Conservation (phyloP, 768 basidiomycete genomes). For the Psilocybe azurescens region DNA sequence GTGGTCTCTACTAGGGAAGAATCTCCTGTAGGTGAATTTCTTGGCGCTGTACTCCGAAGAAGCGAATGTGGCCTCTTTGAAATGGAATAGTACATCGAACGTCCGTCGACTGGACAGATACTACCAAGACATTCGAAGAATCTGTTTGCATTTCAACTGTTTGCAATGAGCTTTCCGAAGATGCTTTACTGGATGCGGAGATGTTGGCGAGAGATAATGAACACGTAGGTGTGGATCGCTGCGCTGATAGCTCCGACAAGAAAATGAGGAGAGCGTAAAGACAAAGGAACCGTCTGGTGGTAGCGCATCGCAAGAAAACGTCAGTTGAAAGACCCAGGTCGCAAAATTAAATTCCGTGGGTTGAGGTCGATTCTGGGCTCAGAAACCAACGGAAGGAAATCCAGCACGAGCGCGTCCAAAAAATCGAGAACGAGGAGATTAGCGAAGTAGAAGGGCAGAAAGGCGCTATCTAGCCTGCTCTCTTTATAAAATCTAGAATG, state of each 20-base stretch:
- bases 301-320: conserved; percentile 18
- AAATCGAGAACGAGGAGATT: background rate
- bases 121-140: conserved; percentile 4
- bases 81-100: conserved; percentile 13
- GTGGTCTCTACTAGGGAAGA: background rate
- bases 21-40: background rate
- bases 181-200: conserved; percentile 15
- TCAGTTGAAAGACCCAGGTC: background rate
- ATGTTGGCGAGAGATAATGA: conserved; percentile 23
- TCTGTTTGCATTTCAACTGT: conserved; percentile 21
- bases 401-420: background rate
- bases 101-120: conserved; percentile 5
- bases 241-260: conserved; percentile 7
- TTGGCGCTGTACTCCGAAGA: conserved; percentile 14
- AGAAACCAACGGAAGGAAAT: background rate
- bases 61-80: conserved; percentile 24
- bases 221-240: conserved; percentile 22
- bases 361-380: background rate
- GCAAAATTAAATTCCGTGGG: background rate
- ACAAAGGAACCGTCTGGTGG: conserved; percentile 10
- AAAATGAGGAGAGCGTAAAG: conserved; percentile 4
- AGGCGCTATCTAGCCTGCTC: too few relatives aligned
- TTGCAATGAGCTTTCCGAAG: conserved; percentile 2
- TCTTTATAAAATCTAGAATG: too few relatives aligned
- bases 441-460: too few relatives aligned